Evolutionary conservation across 176 grass and related monocot genomes (phyloP).

Genomic region (Rhynchospora tenuis): DNA sequence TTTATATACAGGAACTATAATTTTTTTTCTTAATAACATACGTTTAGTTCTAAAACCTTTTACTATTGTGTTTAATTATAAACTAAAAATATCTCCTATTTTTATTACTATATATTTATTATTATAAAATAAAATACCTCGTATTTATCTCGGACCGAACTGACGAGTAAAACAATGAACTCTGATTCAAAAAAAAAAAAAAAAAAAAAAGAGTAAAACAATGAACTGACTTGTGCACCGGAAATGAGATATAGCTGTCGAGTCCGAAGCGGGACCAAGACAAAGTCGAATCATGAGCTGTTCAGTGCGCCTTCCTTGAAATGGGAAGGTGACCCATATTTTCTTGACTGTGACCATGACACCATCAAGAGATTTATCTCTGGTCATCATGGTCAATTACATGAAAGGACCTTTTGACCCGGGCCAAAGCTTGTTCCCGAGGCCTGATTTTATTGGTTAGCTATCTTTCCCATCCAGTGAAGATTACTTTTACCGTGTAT

Average conservation of each 20-base stretch:
- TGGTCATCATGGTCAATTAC: constrained; percentile 12
- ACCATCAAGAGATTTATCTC: neutral
- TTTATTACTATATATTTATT: no score
- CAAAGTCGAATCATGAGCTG: neutral
- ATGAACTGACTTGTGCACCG: no score
- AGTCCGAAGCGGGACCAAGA: neutral
- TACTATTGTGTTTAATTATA: no score
- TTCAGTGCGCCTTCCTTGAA: neutral
- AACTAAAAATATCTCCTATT: no score
- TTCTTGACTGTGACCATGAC: neutral
- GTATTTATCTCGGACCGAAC: no score
- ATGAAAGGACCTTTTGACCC: constrained; percentile 5
- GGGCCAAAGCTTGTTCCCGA: neutral
- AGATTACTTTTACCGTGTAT: neutral
- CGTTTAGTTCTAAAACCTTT: no score
- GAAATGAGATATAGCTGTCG: neutral
- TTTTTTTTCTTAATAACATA: no score
- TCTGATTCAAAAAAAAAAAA: no score
- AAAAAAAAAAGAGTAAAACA: no score
- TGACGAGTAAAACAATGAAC: no score
- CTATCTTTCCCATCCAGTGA: neutral
- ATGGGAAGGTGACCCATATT: neutral
- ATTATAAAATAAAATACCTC: no score
- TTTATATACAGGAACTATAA: no score
- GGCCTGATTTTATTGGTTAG: neutral